phyloP scores from a whole-genome alignment of 1,139 yeast species.

The Yamadazyma oceani region DNA sequence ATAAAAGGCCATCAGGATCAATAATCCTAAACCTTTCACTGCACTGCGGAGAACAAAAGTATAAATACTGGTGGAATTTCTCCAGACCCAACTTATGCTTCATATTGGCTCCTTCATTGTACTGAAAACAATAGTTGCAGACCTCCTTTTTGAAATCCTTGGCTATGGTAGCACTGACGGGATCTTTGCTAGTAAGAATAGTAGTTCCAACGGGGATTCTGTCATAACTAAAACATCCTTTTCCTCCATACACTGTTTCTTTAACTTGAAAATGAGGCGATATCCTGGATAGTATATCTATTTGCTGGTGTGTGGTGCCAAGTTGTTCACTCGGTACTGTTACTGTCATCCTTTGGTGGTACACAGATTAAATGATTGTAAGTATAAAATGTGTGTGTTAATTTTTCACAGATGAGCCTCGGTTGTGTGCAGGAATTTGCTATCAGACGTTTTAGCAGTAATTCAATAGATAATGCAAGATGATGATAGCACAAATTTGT shows the following conservation, averaged over 20 bases:
- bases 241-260: constrained; percentile 55
- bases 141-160: constrained; percentile 66
- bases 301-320: constrained; percentile 11
- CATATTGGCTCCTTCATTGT: constrained; percentile 49
- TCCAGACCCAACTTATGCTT: constrained; percentile 31
- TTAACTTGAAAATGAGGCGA: constrained; percentile 38
- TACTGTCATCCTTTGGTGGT: background rate
- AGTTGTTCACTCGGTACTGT: constrained; percentile 13
- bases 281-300: constrained; percentile 13
- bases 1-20: constrained; percentile 24
- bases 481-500: too few species aligned
- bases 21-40: constrained; percentile 27
- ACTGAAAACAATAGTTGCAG: constrained; percentile 56
- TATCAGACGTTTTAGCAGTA: constrained; percentile 8
- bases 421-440: constrained; percentile 1
- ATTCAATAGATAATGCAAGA: constrained; percentile 1
- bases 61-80: constrained; percentile 21
- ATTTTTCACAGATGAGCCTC: constrained; percentile 7
- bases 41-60: constrained; percentile 58
- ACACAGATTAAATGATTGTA: too few species aligned
- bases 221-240: constrained; percentile 59
- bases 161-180: constrained; percentile 49
- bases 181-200: constrained; percentile 39
- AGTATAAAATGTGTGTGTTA: constrained; percentile 1
- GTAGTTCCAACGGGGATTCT: constrained; percentile 41